phyloP scores from a whole-genome alignment of 2,329 filamentous ascomycete genomes.

The Tolypocladium album region DNA sequence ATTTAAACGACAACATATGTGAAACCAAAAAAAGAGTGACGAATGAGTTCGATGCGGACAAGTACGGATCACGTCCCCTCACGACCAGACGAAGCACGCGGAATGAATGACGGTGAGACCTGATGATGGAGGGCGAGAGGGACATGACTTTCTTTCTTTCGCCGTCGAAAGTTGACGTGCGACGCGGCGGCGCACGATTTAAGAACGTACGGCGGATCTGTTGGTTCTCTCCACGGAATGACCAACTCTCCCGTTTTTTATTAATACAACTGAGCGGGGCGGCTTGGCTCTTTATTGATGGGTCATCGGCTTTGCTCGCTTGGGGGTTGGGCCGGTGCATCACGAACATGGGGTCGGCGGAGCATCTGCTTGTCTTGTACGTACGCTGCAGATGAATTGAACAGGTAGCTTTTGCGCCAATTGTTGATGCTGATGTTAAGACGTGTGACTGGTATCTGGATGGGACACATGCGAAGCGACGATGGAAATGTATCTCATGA shows the following conservation, averaged over 20 bases:
- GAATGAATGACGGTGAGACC: not conserved
- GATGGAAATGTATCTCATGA: too few relatives aligned
- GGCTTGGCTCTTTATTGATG: not conserved
- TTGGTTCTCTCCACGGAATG: not conserved
- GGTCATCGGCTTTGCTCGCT: not conserved
- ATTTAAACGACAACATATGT: not conserved
- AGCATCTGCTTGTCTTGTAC: not conserved
- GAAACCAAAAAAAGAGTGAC: not conserved
- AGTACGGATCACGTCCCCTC: not conserved
- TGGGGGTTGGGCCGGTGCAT: too few relatives aligned
- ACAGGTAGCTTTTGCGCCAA: not conserved
- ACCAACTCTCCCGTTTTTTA: not conserved
- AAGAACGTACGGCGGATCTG: not conserved
- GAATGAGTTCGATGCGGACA: not conserved
- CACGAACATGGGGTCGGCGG: not conserved
- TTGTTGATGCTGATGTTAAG: not conserved
- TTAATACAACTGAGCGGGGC: not conserved
- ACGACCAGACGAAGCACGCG: not conserved
- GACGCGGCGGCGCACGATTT: not conserved
- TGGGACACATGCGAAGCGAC: not conserved
- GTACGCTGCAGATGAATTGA: not conserved
- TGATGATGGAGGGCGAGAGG: not conserved
- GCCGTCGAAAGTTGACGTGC: not conserved
- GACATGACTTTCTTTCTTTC: not conserved
- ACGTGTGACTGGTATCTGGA: not conserved